phyloP scores from a whole-genome alignment of 768 basidiomycete genomes.

The Pleurotus salmoneostramineus region DNA sequence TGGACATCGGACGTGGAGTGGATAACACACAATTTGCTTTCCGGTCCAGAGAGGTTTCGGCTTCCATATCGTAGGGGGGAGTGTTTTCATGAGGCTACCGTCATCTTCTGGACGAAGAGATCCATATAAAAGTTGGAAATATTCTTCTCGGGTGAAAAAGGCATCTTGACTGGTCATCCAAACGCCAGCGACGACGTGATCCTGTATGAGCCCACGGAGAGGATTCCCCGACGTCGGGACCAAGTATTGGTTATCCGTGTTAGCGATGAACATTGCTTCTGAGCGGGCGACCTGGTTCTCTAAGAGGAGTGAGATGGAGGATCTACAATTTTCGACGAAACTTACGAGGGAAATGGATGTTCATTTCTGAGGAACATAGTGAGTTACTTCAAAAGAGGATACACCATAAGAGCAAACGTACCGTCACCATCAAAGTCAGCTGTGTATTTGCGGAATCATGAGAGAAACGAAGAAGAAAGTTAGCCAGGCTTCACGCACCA shows the following conservation, averaged over 20 bases:
- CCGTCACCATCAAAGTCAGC: constrained; percentile 95
- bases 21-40: constrained; percentile 80
- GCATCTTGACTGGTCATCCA: constrained; percentile 98
- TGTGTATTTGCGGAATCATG: constrained; percentile 18
- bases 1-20: no score
- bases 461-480: neutral
- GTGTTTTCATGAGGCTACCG: constrained; percentile 64
- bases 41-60: constrained; percentile 94
- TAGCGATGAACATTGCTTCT: constrained; percentile 91
- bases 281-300: constrained; percentile 95
- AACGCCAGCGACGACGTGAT: constrained; percentile 98
- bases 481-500: constrained; percentile 41
- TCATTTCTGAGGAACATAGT: constrained; percentile 73
- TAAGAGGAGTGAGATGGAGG: constrained; percentile 23
- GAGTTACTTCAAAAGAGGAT: constrained; percentile 12
- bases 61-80: constrained; percentile 92
- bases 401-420: constrained; percentile 23
- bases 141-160: constrained; percentile 94
- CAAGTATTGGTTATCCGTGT: constrained; percentile 98
- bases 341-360: constrained; percentile 98
- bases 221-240: constrained; percentile 98
- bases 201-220: constrained; percentile 95
- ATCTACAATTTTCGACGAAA: constrained; percentile 11
- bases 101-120: constrained; percentile 89
- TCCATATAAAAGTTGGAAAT: constrained; percentile 94